Base-by-base conservation (phyloP, 371 early-diverging fungal species). In the Rhizopus microsporus region DNA sequence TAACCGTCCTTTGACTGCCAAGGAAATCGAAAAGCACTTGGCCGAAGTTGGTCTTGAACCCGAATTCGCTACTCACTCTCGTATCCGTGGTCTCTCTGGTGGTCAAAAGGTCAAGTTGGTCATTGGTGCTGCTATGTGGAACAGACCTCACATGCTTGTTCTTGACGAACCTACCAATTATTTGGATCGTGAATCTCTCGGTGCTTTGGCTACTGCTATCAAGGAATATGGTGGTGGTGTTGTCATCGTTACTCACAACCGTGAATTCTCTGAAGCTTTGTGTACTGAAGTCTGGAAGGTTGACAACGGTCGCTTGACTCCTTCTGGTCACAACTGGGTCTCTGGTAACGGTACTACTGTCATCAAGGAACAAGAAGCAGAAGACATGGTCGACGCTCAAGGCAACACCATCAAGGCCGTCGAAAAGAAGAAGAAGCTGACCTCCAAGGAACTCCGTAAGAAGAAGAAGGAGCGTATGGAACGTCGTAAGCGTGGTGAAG, bases 91-190 rank as follows among this genome's bases (percentile, higher is more conserved):
- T 78, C 82, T 95, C 17, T 92, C 92, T 57, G 95, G 93, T 71
- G 93, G 95, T 55, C 93, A 95, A 69, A 95, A 95, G 82, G 91
- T 90, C 72, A 89, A 91, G 83, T 83, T 95, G 30, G 91, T 90
- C 43, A 82, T 93, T 57, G 93, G 87, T 58, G 91, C 90, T 56
- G 87, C 89, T 57, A 87, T 89, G 86, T 90, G 91, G 90, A 82
- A 86, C 75, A 81, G 84, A 59, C 93, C 93, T 57, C 92, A 93
- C 72, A 86, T 93, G 69, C 68, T 95, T 55, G 91, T 93, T 60
- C 77, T 92, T 63, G 93, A 95, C 70, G 93, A 95, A 75, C 93
- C 93, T 62, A 93, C 92, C 69, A 90, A 90, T 68, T 90, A 90
- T 67, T 71, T 89, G 72, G 89, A 88, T 75, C 84, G 88, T 67